Evolutionary conservation across 2,329 filamentous ascomycete species (phyloP), one percentile per base, ranked within the genome.

Genomic region (Colletotrichum sp.): DNA sequence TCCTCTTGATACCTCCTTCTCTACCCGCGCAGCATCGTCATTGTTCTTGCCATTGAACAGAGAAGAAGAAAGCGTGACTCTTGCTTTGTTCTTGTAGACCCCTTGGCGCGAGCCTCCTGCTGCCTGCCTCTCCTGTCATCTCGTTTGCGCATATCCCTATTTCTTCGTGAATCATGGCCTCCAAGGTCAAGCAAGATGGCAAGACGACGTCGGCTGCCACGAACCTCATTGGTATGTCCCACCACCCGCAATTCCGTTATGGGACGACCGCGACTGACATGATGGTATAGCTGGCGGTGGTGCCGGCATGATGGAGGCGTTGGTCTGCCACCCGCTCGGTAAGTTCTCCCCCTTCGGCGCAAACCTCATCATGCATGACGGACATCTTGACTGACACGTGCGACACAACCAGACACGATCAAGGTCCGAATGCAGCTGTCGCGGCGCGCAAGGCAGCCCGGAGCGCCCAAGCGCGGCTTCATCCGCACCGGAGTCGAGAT

Each of bases 341-440:
- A 90, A 81, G 90, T 80, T 73, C 32, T n/a, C n/a, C 36, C 21
- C 4, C 24, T 6, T 63, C 26, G 55, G 59, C 62, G 24, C 65
- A 49, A 30, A 5, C 6, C 18, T n/a, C 62, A 16, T 15, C 0
- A 62, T 13, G 44, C 1, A 4, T 13, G 32, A 67, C 30, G 49
- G 26, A 55, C 59, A 8, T 24, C 52, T 52, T 57, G 44, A 63
- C 59, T 44, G 55, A 77, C 59, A 39, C 49, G 18, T 21, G 16
- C 12, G n/a, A 16, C 30, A 9, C 24, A 21, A 10, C 60, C 79
- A 95, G 95, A 98, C 86, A 98, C 96, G 76, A 98, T 99, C 89
- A 98, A 99, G 91, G 97, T 99, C 78, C 96, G 97, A 81, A 99
- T 99, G 98, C 97, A 99, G 88, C 93, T 99, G 77, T 99, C 97